phyloP scores from a whole-genome alignment of 1,139 yeast genomes.

The Meyerozyma elateridarum region DNA sequence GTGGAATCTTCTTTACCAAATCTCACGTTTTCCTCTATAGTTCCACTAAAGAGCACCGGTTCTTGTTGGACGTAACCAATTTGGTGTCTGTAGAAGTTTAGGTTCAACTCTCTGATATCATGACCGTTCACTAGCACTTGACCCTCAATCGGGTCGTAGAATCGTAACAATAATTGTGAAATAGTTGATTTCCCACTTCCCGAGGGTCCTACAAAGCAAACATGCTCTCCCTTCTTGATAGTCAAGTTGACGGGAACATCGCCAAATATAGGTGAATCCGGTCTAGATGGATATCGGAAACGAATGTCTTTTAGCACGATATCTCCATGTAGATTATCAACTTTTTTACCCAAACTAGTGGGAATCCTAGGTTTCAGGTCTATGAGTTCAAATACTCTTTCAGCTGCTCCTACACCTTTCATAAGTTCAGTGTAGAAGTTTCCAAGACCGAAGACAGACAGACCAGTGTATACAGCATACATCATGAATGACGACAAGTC shows the following conservation, averaged over 20 bases:
- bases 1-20: constrained; percentile 61
- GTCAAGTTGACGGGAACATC: constrained; percentile 48
- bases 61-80: constrained; percentile 93
- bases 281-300: constrained; percentile 86
- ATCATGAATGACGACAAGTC: constrained; percentile 89
- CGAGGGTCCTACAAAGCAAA: constrained; percentile 93
- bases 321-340: constrained; percentile 25
- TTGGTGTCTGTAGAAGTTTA: constrained; percentile 66
- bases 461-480: constrained; percentile 90
- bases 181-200: constrained; percentile 95
- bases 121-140: constrained; percentile 63
- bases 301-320: constrained; percentile 63
- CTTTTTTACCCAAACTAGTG: constrained; percentile 54
- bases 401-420: constrained; percentile 97
- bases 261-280: constrained; percentile 63
- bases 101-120: constrained; percentile 61
- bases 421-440: constrained; percentile 88
- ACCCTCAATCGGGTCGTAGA: constrained; percentile 75
- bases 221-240: constrained; percentile 79
- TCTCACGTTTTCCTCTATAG: constrained; percentile 77
- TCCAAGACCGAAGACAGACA: constrained; percentile 84
- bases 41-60: constrained; percentile 87
- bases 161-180: constrained; percentile 70
- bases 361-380: constrained; percentile 70
- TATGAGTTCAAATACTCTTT: constrained; percentile 80